Evolutionary conservation across 1,139 yeast species (phyloP), one percentile per base, ranked within the genome.

Genomic region (Candida anutae): DNA sequence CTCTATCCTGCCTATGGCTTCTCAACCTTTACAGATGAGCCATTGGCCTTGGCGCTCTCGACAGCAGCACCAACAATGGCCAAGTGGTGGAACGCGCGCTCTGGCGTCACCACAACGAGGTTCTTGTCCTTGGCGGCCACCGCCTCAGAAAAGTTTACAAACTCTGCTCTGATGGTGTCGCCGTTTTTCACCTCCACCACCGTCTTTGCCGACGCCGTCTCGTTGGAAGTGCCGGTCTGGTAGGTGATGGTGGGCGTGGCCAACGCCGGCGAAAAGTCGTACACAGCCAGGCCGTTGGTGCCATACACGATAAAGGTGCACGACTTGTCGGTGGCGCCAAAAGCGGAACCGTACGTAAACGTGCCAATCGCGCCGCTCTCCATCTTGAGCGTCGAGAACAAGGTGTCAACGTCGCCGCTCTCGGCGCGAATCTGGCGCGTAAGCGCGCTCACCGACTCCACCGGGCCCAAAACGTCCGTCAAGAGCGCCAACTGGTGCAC

Each of bases 401-500:
- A 67, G 23, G 79, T 66, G 54, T 88, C 97, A 37, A 77, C 88
- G 33, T 79, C 69, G 26, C 95, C 95, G 36, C 90, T 76, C 43
- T 69, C 72, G 44, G 75, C 62, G 48, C 84, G 71, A 29, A 84
- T 66, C 58, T 85, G 95, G 38, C 63, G 74, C 12, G 95, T 77
- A 40, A 72, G 69, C 6, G 83, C 94, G 34, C 81, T 68, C 21
- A 85, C 72, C 4, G 77, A 56, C 31, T 69, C 75, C 14, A 84
- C 79, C 20, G 67, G 64, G 27, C 96, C 95, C 35, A 87, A 64
- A n/a, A 84, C 75, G 37, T 74, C 85, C 6, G 94, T 84, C 43
- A 87, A 69, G 25, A 84, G 60, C 3, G 95, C 95, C 53, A 87
- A 62, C 55, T 87, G 95, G 56, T 87, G 97, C 10, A 87, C 97